A percentile compares a stretch with the other conserved stretches of the same genome.
Evolutionary conservation across 2,329 filamentous ascomycete genomes (phyloP).

Genomic region (Trichoderma polysporum): DNA sequence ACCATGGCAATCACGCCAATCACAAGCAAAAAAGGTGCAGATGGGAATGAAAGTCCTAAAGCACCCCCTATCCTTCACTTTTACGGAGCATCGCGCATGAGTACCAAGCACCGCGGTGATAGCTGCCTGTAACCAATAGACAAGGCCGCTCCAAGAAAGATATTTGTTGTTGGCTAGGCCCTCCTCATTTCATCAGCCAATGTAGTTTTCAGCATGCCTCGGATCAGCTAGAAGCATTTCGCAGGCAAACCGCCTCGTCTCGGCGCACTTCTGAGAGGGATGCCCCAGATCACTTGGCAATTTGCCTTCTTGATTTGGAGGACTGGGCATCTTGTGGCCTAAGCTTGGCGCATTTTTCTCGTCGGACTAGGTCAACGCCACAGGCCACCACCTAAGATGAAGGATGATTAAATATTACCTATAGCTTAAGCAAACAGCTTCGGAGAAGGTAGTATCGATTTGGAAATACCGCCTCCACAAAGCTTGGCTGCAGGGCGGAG

Average conservation of each 20-base stretch:
- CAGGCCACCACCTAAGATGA: neutral
- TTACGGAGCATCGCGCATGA: neutral
- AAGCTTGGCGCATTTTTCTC: neutral
- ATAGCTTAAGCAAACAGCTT: neutral
- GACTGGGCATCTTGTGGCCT: neutral
- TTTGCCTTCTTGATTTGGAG: neutral
- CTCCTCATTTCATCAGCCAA: neutral
- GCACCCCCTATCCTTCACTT: neutral
- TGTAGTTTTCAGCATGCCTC: neutral
- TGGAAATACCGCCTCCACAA: neutral
- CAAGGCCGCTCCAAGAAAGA: neutral
- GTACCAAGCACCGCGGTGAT: neutral
- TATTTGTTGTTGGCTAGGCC: neutral
- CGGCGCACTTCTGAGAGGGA: neutral
- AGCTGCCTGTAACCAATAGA: neutral
- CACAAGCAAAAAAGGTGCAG: neutral
- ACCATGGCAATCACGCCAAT: neutral
- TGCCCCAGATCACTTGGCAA: constrained; percentile 6
- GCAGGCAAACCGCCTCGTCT: neutral
- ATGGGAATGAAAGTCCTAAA: neutral
- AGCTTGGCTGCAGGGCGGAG: neutral
- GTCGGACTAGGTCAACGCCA: neutral
- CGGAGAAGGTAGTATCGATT: neutral
- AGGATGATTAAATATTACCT: neutral
- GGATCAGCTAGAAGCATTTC: neutral